Base-by-base conservation (phyloP, 1,284 basidiomycete species). In the Cutaneotrichosporon sp. region DNA sequence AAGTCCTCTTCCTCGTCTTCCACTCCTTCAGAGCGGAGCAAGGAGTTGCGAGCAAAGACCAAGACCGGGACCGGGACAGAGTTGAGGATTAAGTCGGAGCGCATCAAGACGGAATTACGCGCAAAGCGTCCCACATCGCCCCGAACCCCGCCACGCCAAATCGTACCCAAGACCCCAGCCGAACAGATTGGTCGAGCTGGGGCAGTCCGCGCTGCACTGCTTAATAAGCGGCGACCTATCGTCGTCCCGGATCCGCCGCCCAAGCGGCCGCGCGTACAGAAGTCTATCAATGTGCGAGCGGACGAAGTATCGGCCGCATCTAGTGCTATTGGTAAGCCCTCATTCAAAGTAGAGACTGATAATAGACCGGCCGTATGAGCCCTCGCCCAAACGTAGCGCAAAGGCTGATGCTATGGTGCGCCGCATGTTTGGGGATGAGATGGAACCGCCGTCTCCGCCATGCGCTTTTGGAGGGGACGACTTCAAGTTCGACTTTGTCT, bases 401-500 rank as follows among this genome's bases (percentile, higher is more conserved):
- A 49, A 47, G 30, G 56, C 42, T 18, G 38, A 46, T 6, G 56
- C 26, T 18, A 16, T 47, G 21, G 16, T 47, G 34, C 30, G 22
- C 4, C 1, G 14, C 30, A 26, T 49, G 40, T 58, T 58, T 11
- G 8, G 30, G 22, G 42, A 21, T 5, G 40, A 16, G 58, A 59
- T 47, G 55, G 26, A 42, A 21, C 55, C 55, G 7, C 58, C 58
- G 34, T 59, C 58, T n/a, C 58, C 58, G 31, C 47, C 47, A 2
- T 50, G 58, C 47, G 47, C 47, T 9, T 59, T 59, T 38, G 58
- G 58, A 18, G 58, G 58, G 18, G 58, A 51, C 58, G 58, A 59
- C 58, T 59, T 59, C 47, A 46, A 49, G 22, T 59, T 59, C 21
- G 58, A 59, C 36, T 9, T 50, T 4, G 49, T 50, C 21, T 26